These are phyloP conservation scores for Stygiomarasmius scandens DNA, from an alignment of 1,284 basidiomycete species.

Conservation along the genomic window DNA sequence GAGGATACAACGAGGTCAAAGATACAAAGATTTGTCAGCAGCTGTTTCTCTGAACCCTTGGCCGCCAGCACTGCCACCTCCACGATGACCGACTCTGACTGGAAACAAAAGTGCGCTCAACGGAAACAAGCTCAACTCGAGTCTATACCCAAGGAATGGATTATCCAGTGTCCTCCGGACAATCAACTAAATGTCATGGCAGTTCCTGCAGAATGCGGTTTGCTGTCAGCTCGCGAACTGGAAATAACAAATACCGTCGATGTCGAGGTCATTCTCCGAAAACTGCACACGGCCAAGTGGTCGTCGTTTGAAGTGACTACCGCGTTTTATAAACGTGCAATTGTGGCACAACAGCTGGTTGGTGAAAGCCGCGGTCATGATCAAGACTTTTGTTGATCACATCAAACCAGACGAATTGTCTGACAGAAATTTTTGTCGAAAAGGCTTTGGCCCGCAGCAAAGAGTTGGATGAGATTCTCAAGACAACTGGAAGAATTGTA, in stretches of 20 bases:
- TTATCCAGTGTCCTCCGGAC: conserved; percentile 37
- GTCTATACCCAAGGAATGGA: conserved; percentile 56
- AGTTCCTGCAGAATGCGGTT: conserved; percentile 52
- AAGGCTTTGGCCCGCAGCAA: conserved; percentile 58
- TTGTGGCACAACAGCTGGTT: conserved; percentile 80
- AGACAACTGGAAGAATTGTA: conserved; percentile 47
- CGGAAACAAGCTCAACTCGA: conserved; percentile 38
- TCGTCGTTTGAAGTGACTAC: conserved; percentile 66
- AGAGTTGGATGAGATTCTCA: conserved; percentile 56
- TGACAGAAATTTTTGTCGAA: conserved; percentile 69
- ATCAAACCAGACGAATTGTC: conserved; percentile 47
- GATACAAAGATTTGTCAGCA: too few relatives aligned
- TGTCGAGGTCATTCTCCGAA: conserved; percentile 44
- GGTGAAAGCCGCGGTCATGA: conserved; percentile 23
- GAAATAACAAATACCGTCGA: conserved; percentile 63
- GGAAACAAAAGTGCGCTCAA: conserved; percentile 18
- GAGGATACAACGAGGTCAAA: neutral
- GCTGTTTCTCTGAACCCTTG: too few relatives aligned
- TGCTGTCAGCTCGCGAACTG: conserved; percentile 58
- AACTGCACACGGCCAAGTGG: conserved; percentile 54
- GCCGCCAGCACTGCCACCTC: neutral
- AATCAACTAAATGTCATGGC: conserved; percentile 47
- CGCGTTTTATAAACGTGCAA: conserved; percentile 77
- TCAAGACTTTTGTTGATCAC: neutral
- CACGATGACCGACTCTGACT: conserved; percentile 12